Base-by-base conservation (phyloP, 805 yeast species). In the Metschnikowia matae region DNA sequence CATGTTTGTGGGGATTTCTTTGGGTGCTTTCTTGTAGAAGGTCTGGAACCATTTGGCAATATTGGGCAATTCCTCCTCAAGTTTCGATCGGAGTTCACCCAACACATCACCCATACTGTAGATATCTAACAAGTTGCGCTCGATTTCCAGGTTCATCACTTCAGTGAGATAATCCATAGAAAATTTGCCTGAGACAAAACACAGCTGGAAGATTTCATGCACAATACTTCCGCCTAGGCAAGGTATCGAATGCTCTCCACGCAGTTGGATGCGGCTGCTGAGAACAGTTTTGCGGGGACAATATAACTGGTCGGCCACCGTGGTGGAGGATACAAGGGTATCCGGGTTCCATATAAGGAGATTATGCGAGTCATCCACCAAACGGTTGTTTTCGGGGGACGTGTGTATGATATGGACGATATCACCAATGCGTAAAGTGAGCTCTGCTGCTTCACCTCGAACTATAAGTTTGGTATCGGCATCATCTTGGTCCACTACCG, bases 291-390 rank as follows among this genome's bases (percentile, higher is more conserved):
- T 80, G 49, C 99, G 71, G 31, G 81, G 72, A 62, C 99, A 94
- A 17, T 71, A 75, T 31, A 89, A 69, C 1, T 92, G 84, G 39
- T 86, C 86, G 0, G 97, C 85, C 1, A 90, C 79, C 3, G 84
- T 70, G 0, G 98, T 94, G 2, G 96, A 90, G 0, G 97, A 81
- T 0, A 92, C 68, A 11, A 94, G 67, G 3, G 81, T 68, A 62
- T 94, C 98, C 0, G 99, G 99, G 56, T 87, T 80, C 78, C 94
- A 78, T 18, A 92, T 77, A 29, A 91, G 66, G n/a, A 90, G 63
- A 56, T 85, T 82, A 31, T 77, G 77, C 33, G 75, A 67, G 51
- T 78, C 77, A 55, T 84, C 87, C 7, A 85, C 76, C 2, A 83
- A 54, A 17, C 64, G 66, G 1, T 77, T 75, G 38, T 64, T 66